Percentiles rank a stretch among this genome's conserved stretches.
Evolutionary conservation across 176 grass and related monocot genomes (phyloP).

Genomic region (Oryza coarctata): DNA sequence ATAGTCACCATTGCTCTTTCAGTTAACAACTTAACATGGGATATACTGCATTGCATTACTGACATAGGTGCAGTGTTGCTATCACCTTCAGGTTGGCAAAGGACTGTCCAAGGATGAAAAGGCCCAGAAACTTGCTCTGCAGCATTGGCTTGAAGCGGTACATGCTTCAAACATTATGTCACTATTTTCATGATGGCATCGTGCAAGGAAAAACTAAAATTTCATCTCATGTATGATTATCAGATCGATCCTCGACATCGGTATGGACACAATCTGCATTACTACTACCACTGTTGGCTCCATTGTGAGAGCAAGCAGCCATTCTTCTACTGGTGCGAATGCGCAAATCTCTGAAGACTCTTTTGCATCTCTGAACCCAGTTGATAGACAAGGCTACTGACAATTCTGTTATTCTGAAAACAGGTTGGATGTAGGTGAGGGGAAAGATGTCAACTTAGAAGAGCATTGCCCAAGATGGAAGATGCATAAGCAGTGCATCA

Average conservation of each 20-base stretch:
- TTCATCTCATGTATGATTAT: conserved; percentile 5
- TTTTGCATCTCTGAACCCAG: background rate
- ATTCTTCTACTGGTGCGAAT: conserved; percentile 80
- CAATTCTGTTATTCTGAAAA: background rate
- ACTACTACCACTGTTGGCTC: conserved; percentile 79
- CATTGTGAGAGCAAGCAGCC: conserved; percentile 52
- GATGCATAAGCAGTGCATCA: conserved; percentile 78
- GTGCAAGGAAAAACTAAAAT: conserved; percentile 9
- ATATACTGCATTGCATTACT: conserved; percentile 16
- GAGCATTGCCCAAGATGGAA: conserved; percentile 58
- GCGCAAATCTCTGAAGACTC: background rate
- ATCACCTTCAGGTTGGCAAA: conserved; percentile 76
- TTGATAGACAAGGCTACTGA: background rate
- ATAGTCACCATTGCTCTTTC: background rate
- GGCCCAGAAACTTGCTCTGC: conserved; percentile 78
- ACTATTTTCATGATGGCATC: background rate
- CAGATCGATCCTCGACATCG: conserved; percentile 89
- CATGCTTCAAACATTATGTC: background rate
- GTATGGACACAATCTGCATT: conserved; percentile 74
- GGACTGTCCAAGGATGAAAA: conserved; percentile 83
- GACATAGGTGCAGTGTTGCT: conserved; percentile 5
- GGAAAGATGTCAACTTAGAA: conserved; percentile 62
- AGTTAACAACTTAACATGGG: background rate
- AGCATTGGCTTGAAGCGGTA: conserved; percentile 90
- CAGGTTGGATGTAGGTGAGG: conserved; percentile 81